Conservation (phyloP, 2,329 filamentous ascomycete species). For the Paraphaeosphaeria minitans region DNA sequence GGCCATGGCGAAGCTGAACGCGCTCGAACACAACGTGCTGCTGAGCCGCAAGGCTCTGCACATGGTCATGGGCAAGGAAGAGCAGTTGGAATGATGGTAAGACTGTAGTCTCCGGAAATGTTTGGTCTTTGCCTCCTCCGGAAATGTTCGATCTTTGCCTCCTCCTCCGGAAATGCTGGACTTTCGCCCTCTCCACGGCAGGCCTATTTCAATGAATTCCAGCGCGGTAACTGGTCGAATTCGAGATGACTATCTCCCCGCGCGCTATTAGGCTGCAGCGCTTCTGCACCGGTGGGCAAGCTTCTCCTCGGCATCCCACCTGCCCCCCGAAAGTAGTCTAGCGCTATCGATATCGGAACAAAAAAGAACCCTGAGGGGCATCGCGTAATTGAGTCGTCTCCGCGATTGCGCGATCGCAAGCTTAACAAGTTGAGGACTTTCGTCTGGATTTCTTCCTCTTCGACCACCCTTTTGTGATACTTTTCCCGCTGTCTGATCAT, state of each 20-base stretch:
- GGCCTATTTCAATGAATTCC: not conserved
- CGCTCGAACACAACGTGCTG: conserved; percentile 73
- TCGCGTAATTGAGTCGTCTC: conserved; percentile 9
- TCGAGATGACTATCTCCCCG: conserved; percentile 8
- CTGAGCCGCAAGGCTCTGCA: conserved; percentile 73
- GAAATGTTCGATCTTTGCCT: not conserved
- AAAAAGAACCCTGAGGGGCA: conserved; percentile 20
- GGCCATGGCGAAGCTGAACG: conserved; percentile 80
- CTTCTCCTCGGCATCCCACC: conserved; percentile 28
- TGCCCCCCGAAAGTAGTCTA: conserved; percentile 21
- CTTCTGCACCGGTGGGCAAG: not conserved
- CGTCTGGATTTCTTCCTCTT: conserved; percentile 1
- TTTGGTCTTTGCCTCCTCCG: not conserved
- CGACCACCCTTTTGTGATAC: not conserved
- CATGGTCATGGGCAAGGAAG: conserved; percentile 75
- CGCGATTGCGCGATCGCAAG: conserved; percentile 7
- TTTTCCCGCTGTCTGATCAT: conserved; percentile 30
- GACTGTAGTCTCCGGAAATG: not conserved
- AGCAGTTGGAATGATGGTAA: conserved; percentile 28
- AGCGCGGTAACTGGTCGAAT: not conserved
- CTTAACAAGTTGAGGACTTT: not conserved
- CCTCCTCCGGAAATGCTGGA: not conserved
- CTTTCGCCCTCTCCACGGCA: conserved; percentile 6
- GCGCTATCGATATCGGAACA: conserved; percentile 42
- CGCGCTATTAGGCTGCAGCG: not conserved